These are phyloP conservation scores for Schwanniomyces occidentalis DNA, from an alignment of 805 yeast genomes.

Conservation along the genomic window DNA sequence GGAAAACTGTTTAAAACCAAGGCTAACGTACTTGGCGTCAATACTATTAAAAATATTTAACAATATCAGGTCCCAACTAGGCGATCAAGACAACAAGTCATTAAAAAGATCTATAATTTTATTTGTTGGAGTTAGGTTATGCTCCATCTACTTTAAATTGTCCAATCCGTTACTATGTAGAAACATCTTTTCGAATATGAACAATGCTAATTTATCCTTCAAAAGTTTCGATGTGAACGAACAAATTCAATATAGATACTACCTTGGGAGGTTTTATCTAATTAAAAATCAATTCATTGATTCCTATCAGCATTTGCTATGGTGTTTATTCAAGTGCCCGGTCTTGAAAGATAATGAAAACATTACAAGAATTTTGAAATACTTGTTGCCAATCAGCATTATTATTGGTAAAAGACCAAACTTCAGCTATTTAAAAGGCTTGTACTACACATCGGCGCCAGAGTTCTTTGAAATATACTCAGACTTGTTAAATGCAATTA, in stretches of 20 bases:
- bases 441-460: slow-evolving; percentile 11
- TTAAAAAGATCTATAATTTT: slow-evolving; percentile 51
- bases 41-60: slow-evolving; percentile 60
- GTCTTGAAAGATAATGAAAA: slow-evolving; percentile 30
- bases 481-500: slow-evolving; percentile 36
- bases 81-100: slow-evolving; percentile 37
- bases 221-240: slow-evolving; percentile 42
- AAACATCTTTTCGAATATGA: slow-evolving; percentile 62
- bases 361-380: slow-evolving; percentile 43
- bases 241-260: slow-evolving; percentile 52
- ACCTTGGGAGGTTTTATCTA: slow-evolving; percentile 54
- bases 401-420: slow-evolving; percentile 56
- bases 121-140: slow-evolving; percentile 53
- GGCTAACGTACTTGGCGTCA: slow-evolving; percentile 53
- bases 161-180: slow-evolving; percentile 59
- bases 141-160: slow-evolving; percentile 56
- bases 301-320: slow-evolving; percentile 51
- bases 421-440: slow-evolving; percentile 13
- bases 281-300: slow-evolving; percentile 51
- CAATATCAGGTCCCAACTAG: slow-evolving; percentile 51
- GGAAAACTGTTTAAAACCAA: slow-evolving; percentile 43
- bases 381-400: slow-evolving; percentile 53
- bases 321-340: slow-evolving; percentile 50
- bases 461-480: slow-evolving; percentile 32
- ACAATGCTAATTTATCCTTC: slow-evolving; percentile 47